Percentiles rank a stretch among this genome's conserved stretches.
phyloP scores from a whole-genome alignment of 2,329 filamentous ascomycete species.

The Leptosphaerulina australis region DNA sequence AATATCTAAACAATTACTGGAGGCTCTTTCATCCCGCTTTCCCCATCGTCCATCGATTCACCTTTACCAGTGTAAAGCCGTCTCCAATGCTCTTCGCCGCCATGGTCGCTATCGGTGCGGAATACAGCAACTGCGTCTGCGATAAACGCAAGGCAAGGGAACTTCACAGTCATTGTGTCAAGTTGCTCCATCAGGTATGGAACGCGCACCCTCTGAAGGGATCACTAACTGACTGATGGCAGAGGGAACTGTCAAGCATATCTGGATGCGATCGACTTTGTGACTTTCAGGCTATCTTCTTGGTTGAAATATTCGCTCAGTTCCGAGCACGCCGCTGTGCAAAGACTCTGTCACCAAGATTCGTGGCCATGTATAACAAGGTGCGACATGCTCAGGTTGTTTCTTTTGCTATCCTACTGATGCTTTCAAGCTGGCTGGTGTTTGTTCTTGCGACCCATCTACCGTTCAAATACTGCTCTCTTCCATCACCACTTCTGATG shows the following conservation, averaged over 20 bases:
- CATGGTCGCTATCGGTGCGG: constrained; percentile 53
- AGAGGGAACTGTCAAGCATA: constrained; percentile 38
- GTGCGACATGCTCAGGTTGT: constrained; percentile 23
- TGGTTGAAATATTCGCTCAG: constrained; percentile 52
- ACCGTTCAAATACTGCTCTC: constrained; percentile 17
- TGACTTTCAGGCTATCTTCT: constrained; percentile 53
- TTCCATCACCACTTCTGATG: constrained; percentile 26
- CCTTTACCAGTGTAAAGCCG: constrained; percentile 43
- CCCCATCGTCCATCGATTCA: constrained; percentile 52
- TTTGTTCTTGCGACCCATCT: not conserved
- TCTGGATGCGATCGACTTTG: constrained; percentile 42
- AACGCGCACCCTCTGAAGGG: not conserved
- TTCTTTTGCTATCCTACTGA: not conserved
- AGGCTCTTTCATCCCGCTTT: constrained; percentile 53
- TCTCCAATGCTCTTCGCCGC: constrained; percentile 54
- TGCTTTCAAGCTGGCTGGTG: not conserved
- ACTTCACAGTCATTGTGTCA: constrained; percentile 51
- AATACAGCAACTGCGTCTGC: constrained; percentile 45
- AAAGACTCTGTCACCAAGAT: constrained; percentile 46
- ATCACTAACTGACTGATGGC: constrained; percentile 23
- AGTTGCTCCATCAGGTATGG: constrained; percentile 47
- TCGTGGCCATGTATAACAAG: constrained; percentile 46
- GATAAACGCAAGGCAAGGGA: constrained; percentile 46
- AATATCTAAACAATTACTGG: constrained; percentile 55
- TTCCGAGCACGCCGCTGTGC: constrained; percentile 51